These are phyloP conservation scores for Volvariella volvacea DNA, from an alignment of 1,284 basidiomycete genomes.

Conservation along the genomic window DNA sequence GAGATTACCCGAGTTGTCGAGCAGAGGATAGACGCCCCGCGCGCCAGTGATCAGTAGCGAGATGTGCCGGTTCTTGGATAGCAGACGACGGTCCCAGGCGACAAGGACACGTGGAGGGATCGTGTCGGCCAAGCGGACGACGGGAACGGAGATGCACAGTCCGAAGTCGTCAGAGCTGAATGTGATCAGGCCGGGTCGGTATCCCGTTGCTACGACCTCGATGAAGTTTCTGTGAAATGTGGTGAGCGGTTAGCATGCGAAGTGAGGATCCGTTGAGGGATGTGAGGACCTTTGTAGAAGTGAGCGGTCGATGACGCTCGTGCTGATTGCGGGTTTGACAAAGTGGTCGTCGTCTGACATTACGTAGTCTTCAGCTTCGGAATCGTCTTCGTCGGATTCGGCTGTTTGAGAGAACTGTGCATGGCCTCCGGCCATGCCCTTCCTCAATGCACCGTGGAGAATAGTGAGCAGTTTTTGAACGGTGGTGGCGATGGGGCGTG, in stretches of 20 bases:
- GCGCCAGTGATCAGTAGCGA: constrained; percentile 55
- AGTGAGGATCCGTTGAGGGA: neutral
- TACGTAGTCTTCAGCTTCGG: constrained; percentile 29
- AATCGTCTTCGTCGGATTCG: constrained; percentile 18
- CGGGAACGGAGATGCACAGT: constrained; percentile 48
- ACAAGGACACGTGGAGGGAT: constrained; percentile 50
- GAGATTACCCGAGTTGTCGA: constrained; percentile 34
- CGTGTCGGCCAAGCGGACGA: constrained; percentile 35
- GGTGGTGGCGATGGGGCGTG: constrained; percentile 38
- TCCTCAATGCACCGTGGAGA: constrained; percentile 8
- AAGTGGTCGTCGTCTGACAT: constrained; percentile 22
- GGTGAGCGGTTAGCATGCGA: constrained; percentile 6
- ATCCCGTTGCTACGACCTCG: constrained; percentile 43
- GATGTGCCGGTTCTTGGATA: constrained; percentile 43
- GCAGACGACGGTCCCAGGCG: constrained; percentile 56
- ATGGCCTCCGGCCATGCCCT: too few species aligned
- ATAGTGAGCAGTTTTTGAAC: constrained; percentile 28
- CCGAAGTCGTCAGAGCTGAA: constrained; percentile 40
- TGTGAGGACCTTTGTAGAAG: constrained; percentile 18
- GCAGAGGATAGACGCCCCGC: constrained; percentile 40
- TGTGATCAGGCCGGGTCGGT: constrained; percentile 47
- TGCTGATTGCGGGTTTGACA: constrained; percentile 8
- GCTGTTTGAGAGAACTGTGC: constrained; percentile 7
- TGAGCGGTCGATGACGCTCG: constrained; percentile 11
- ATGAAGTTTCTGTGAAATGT: constrained; percentile 41